phyloP scores from a whole-genome alignment of 2,329 filamentous ascomycete species.

The Karstenula rhodostoma region DNA sequence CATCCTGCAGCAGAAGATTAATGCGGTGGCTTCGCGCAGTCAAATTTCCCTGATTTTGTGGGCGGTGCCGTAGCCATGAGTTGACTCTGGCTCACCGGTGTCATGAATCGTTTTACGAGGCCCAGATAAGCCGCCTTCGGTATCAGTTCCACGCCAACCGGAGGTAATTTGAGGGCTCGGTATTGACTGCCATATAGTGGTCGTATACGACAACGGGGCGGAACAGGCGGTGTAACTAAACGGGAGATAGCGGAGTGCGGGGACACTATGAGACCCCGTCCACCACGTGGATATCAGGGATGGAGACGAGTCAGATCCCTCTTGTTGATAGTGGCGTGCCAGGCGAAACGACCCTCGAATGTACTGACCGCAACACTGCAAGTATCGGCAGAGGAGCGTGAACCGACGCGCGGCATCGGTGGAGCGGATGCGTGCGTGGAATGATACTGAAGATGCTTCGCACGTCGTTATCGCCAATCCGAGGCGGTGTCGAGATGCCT shows the following conservation, averaged over 20 bases:
- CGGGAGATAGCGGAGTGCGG: not conserved
- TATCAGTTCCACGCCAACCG: not conserved
- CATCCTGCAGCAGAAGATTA: not conserved
- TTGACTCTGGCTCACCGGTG: constrained; percentile 2
- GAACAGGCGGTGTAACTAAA: constrained; percentile 14
- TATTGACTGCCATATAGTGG: not conserved
- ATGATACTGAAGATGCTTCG: not conserved
- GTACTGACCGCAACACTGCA: not conserved
- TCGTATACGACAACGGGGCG: constrained; percentile 2
- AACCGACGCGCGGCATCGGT: not conserved
- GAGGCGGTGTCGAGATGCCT: not conserved
- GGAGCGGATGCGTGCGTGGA: not conserved
- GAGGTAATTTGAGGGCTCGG: not conserved
- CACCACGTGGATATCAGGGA: constrained; percentile 1
- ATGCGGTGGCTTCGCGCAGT: not conserved
- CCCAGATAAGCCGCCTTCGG: not conserved
- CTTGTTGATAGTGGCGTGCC: not conserved
- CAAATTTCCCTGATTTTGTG: constrained; percentile 4
- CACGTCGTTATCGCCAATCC: not conserved
- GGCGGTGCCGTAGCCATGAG: constrained; percentile 1
- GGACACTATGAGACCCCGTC: not conserved
- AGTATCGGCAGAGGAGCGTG: not conserved
- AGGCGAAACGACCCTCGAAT: not conserved
- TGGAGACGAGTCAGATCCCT: not conserved
- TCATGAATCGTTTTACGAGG: not conserved